These are phyloP conservation scores for Mycena alexandri DNA, from an alignment of 768 basidiomycete genomes.

Conservation along the genomic window DNA sequence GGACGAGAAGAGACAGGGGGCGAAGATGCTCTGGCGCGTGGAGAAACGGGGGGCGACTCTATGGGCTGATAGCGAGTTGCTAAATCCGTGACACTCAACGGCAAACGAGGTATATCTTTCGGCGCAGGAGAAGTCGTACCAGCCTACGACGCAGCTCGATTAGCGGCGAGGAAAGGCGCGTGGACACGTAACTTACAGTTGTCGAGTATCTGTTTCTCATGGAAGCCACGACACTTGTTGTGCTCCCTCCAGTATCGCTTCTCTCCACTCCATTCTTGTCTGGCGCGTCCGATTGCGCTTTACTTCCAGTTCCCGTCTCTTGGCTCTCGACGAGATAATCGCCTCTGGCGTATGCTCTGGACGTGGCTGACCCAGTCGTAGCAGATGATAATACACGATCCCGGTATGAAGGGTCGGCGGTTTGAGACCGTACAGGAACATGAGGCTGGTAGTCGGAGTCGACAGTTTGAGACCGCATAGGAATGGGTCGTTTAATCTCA, in stretches of 20 bases:
- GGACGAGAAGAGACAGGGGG: conserved; percentile 46
- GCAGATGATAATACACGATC: conserved; percentile 23
- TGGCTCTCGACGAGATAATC: conserved; percentile 42
- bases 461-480: conserved; percentile 34
- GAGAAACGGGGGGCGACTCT: conserved; percentile 55
- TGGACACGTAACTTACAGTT: conserved; percentile 56
- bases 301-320: conserved; percentile 51
- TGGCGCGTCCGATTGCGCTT: conserved; percentile 27
- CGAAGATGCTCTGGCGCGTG: conserved; percentile 52
- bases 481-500: conserved; percentile 34
- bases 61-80: conserved; percentile 71
- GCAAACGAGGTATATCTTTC: conserved; percentile 73
- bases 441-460: conserved; percentile 27
- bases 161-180: conserved; percentile 15
- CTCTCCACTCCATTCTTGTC: conserved; percentile 54
- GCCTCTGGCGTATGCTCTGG: conserved; percentile 31
- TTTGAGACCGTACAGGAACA: no score
- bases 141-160: conserved; percentile 50
- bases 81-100: conserved; percentile 72
- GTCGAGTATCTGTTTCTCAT: conserved; percentile 75
- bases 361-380: background rate
- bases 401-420: no score
- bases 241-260: conserved; percentile 65
- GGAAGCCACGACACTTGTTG: conserved; percentile 73
- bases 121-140: conserved; percentile 66